These are phyloP conservation scores for Colletotrichum tofieldiae DNA, from an alignment of 2,329 filamentous ascomycete genomes.

Conservation along the genomic window DNA sequence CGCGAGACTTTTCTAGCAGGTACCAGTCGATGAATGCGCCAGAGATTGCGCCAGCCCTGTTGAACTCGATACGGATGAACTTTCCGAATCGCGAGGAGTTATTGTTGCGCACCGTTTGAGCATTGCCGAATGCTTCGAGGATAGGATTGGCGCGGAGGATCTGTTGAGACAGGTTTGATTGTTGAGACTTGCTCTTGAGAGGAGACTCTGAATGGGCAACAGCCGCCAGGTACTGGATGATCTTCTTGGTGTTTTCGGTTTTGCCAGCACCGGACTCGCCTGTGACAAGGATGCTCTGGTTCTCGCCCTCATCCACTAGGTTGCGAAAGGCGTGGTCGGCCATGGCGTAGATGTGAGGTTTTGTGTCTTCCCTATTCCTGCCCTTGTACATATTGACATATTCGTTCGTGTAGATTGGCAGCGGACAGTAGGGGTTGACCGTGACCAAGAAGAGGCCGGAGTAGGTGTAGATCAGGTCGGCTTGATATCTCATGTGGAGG, in stretches of 20 bases:
- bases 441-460: slow-evolving; percentile 97
- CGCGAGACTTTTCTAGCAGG: slow-evolving; percentile 96
- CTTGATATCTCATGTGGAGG: slow-evolving; percentile 92
- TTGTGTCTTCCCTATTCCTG: slow-evolving; percentile 90
- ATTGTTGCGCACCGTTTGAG: slow-evolving; percentile 97
- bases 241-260: slow-evolving; percentile 99
- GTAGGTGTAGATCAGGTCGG: slow-evolving; percentile 98
- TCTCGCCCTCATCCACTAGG: slow-evolving; percentile 92
- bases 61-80: slow-evolving; percentile 98
- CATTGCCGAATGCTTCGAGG: slow-evolving; percentile 97
- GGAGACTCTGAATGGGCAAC: slow-evolving; percentile 89
- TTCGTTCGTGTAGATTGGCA: slow-evolving; percentile 96
- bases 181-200: slow-evolving; percentile 71
- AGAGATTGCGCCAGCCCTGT: slow-evolving; percentile 87
- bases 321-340: slow-evolving; percentile 97
- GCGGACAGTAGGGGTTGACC: slow-evolving; percentile 94
- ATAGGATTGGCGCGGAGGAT: slow-evolving; percentile 97
- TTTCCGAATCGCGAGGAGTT: slow-evolving; percentile 99
- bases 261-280: slow-evolving; percentile 98
- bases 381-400: slow-evolving; percentile 99
- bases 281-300: slow-evolving; percentile 97
- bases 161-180: slow-evolving; percentile 94
- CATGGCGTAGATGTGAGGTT: slow-evolving; percentile 98
- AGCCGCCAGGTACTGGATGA: slow-evolving; percentile 97
- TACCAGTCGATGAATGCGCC: slow-evolving; percentile 99